Percentiles rank a stretch among this genome's conserved stretches.
These are phyloP conservation scores for Leccinum boreale DNA, from an alignment of 768 basidiomycete species.

Conservation along the genomic window DNA sequence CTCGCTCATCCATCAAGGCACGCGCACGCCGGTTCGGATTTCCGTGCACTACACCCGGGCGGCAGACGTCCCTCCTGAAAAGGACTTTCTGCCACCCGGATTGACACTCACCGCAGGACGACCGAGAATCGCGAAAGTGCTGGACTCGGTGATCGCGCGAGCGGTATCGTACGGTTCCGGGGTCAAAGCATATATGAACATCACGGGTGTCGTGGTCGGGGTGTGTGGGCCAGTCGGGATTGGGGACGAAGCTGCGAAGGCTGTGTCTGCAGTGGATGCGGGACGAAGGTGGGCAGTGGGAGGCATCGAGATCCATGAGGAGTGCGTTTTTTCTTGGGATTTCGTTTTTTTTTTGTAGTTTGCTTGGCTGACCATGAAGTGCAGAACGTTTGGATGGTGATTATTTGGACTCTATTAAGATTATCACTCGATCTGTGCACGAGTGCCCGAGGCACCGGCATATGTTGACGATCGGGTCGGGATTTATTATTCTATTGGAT, in stretches of 20 bases:
- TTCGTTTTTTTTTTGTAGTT: background rate
- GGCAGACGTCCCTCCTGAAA: constrained; percentile 30
- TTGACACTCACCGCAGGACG: constrained; percentile 53
- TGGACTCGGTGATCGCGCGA: constrained; percentile 45
- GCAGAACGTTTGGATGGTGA: constrained; percentile 32
- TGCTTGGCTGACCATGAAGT: constrained; percentile 8
- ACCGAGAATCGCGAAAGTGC: constrained; percentile 45
- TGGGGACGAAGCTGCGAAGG: constrained; percentile 36
- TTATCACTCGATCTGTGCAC: too few species aligned
- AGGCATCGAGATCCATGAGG: constrained; percentile 41
- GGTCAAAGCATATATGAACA: constrained; percentile 21
- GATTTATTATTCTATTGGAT: too few species aligned
- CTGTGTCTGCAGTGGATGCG: constrained; percentile 34
- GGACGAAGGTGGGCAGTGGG: constrained; percentile 34
- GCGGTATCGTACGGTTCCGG: constrained; percentile 43
- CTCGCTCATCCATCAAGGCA: constrained; percentile 28
- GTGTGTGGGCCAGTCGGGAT: constrained; percentile 41
- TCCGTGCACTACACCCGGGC: constrained; percentile 46
- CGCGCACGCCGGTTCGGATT: constrained; percentile 34
- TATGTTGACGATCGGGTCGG: too few species aligned
- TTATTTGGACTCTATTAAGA: background rate
- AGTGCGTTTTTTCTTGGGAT: constrained; percentile 28
- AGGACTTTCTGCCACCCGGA: constrained; percentile 34
- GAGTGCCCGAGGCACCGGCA: too few species aligned
- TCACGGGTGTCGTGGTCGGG: constrained; percentile 39